These are phyloP conservation scores for Picochlorum sp. DNA, from an alignment of 139 green algal species.

Conservation along the genomic window DNA sequence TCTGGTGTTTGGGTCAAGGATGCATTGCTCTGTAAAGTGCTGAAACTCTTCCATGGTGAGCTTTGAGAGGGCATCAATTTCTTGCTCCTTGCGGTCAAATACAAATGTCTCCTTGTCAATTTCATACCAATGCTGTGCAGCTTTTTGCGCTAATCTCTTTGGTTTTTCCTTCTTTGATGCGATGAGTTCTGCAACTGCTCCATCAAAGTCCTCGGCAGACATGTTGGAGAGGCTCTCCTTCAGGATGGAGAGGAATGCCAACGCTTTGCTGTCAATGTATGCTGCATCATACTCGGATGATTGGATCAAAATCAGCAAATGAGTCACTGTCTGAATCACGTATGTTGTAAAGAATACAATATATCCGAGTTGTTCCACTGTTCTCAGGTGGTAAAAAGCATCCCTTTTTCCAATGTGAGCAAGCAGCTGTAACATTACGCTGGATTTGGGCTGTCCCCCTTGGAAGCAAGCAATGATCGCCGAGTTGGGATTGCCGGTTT, in stretches of 20 bases:
- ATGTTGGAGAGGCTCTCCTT: constrained; percentile 16
- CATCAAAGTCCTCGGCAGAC: constrained; percentile 23
- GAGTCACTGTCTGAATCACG: constrained; percentile 18
- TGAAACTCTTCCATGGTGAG: constrained; percentile 47
- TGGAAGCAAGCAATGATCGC: constrained; percentile 61
- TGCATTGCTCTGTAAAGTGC: constrained; percentile 37
- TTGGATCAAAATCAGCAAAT: constrained; percentile 54
- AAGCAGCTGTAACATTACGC: constrained; percentile 64
- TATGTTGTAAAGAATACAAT: constrained; percentile 19
- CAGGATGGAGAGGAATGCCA: constrained; percentile 57
- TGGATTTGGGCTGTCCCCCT: constrained; percentile 56
- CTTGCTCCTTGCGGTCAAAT: constrained; percentile 39
- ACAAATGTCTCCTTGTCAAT: constrained; percentile 36
- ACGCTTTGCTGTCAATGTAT: constrained; percentile 46
- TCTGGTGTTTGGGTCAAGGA: constrained; percentile 10
- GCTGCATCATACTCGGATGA: constrained; percentile 40
- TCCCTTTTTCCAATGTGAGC: constrained; percentile 67
- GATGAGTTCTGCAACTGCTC: constrained; percentile 55
- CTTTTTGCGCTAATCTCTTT: constrained; percentile 53
- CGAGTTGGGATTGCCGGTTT: constrained; percentile 70
- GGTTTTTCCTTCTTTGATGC: constrained; percentile 74
- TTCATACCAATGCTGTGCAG: constrained; percentile 40
- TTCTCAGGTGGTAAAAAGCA: constrained; percentile 79
- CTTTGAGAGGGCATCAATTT: constrained; percentile 48
- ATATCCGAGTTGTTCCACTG: constrained; percentile 56